phyloP scores from a whole-genome alignment of 2,329 filamentous ascomycete species.

The Remersonia thermophila region DNA sequence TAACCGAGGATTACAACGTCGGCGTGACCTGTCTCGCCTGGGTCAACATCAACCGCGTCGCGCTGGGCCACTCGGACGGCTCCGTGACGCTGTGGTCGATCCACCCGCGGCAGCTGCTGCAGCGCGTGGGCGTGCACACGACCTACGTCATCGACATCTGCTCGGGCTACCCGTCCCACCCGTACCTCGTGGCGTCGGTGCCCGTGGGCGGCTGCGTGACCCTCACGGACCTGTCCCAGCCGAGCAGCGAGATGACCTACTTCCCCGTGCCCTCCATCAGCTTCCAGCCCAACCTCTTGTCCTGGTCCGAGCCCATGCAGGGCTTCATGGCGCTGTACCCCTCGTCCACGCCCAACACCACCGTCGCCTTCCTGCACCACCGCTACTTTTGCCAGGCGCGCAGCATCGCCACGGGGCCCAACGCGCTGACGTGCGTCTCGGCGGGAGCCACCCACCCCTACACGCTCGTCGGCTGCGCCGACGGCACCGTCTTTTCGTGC shows the following conservation, averaged over 20 bases:
- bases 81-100: conserved; percentile 46
- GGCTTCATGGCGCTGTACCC: conserved; percentile 43
- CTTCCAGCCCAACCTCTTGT: conserved; percentile 40
- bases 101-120: conserved; percentile 34
- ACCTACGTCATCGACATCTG: conserved; percentile 42
- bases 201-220: conserved; percentile 42
- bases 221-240: conserved; percentile 39
- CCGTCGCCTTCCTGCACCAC: conserved; percentile 40
- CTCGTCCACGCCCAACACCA: conserved; percentile 40
- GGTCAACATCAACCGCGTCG: conserved; percentile 42
- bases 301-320: conserved; percentile 43
- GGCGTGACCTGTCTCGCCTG: conserved; percentile 42
- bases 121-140: conserved; percentile 41
- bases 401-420: conserved; percentile 38
- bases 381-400: conserved; percentile 41
- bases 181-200: conserved; percentile 41
- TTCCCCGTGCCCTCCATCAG: conserved; percentile 37
- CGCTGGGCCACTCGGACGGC: conserved; percentile 43
- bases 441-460: conserved; percentile 41
- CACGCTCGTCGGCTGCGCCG: conserved; percentile 39
- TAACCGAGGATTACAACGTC: conserved; percentile 35
- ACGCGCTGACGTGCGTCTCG: conserved; percentile 37
- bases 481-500: conserved; percentile 40
- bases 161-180: conserved; percentile 43
- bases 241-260: conserved; percentile 41